Evolutionary conservation across 1,139 yeast species (phyloP), one percentile per base, ranked within the genome.

Genomic region (Schwanniomyces etchellsii): DNA sequence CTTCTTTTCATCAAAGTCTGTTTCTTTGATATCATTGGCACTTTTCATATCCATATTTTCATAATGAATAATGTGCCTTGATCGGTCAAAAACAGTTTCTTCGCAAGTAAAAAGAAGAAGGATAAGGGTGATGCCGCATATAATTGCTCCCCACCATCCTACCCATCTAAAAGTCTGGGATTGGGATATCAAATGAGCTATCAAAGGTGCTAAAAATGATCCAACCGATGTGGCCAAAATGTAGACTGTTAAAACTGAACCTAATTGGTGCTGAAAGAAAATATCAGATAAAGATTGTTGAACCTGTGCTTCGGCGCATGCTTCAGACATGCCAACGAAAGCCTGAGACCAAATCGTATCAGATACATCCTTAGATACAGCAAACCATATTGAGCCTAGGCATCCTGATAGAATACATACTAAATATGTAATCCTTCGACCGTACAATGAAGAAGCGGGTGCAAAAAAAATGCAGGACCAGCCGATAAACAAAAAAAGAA

Each of bases 121-220:
- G 2, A 77, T 30, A 24, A 83, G 55, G 14, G 80, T 57, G 11
- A 56, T 74, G 14, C 79, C 89, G 7, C 81, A 72, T 30, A 81
- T 70, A 34, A 84, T 81, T 20, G 79, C 85, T 13, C 84, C 89
- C 57, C 74, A 57, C 80, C 85, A 83, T 16, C 94, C 93, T 13
- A 84, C 89, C 94, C 94, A 84, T 43, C 88, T 67, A 56, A 84
- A 84, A 5, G 75, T 69, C 32, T 73, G 24, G 9, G 27, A 20
- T 14, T 25, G 24, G 27, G 61, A 55, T 36, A 71, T 66, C 40
- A 69, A 69, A 14, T 77, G 77, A n/a, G 74, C 71, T 31, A 65
- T 53, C 43, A 68, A 50, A 14, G 34, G 34, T 13, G 28, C 34
- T 3, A 24, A 21, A 20, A 23, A 28, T 11, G 24, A 25, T 5